Evolutionary conservation across 257 asterid species (phyloP).

Genomic region (Prunella vulgaris): DNA sequence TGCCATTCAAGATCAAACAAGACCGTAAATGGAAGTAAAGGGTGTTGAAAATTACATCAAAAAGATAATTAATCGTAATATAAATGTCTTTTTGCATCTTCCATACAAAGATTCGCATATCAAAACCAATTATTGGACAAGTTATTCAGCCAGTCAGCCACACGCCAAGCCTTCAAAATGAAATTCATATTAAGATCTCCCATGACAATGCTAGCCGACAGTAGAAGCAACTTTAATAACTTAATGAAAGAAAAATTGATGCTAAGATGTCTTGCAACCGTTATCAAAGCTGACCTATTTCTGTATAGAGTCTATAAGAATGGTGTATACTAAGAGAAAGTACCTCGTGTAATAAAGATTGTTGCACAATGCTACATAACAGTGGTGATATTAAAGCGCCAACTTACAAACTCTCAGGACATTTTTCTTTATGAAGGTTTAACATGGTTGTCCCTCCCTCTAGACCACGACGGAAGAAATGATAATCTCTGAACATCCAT

Average conservation of each 20-base stretch:
- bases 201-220: neutral
- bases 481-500: neutral
- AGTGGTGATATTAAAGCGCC: neutral
- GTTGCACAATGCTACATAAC: neutral
- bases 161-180: neutral
- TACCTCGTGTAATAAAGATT: neutral
- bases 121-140: neutral
- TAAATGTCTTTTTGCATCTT: neutral
- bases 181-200: neutral
- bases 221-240: neutral
- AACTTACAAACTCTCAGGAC: neutral
- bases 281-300: neutral
- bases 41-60: neutral
- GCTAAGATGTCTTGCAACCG: neutral
- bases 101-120: neutral
- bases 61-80: neutral
- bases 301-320: neutral
- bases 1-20: conserved; percentile 10
- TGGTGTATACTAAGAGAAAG: neutral
- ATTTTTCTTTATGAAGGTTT: neutral
- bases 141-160: too few species aligned
- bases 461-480: neutral
- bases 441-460: neutral
- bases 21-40: neutral
- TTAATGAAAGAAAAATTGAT: neutral